Evolutionary conservation across 352 stramenopile genomes (phyloP), one percentile per base, ranked within the genome.

Genomic region (Phytopythium vexans): DNA sequence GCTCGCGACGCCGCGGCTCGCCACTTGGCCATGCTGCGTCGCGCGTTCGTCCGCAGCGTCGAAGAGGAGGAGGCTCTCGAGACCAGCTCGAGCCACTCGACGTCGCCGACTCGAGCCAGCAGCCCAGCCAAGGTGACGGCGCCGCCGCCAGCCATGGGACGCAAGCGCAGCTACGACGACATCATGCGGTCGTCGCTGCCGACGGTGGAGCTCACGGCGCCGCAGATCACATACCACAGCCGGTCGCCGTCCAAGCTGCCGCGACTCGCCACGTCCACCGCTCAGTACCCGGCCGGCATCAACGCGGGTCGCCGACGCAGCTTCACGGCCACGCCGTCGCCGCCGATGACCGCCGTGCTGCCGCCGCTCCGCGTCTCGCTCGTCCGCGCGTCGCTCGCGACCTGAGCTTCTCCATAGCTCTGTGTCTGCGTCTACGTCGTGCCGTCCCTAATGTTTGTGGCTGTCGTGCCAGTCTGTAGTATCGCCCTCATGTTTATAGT

Each of bases 11-110:
- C 64, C 9, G 76, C 79, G 0, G 56, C 75, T 32, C 40, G 36
- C 1, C 74, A 86, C 36, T 59, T 88, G 11, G 58, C 42, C 6
- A 50, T 53, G 49, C 59, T 89, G 12, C 79, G 76, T 8, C 41
- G 46, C 21, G 55, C 56, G 11, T 89, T 89, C 37, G 65, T 89
- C 21, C 64, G 68, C 46, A 89, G 79, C 39, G 69, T 89, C 41
- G 76, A 88, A 52, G 67, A 78, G 4, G 79, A 89, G 39, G 70
- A 84, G 32, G 46, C 46, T 3, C 46, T 52, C 34, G 46, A 52
- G 35, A 36, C 6, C 42, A 66, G 43, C 37, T 21, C 43, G 21
- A 52, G 34, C 0, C 52, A 60, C 16, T 37, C 51, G 3, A 46
- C 43, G n/a, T 63, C 56, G 53, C 52, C 39, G 11, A 46, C 33